Evolutionary conservation across 176 grass and related monocot genomes (phyloP), one percentile per base, ranked within the genome.

Genomic region (Oryza australiensis): DNA sequence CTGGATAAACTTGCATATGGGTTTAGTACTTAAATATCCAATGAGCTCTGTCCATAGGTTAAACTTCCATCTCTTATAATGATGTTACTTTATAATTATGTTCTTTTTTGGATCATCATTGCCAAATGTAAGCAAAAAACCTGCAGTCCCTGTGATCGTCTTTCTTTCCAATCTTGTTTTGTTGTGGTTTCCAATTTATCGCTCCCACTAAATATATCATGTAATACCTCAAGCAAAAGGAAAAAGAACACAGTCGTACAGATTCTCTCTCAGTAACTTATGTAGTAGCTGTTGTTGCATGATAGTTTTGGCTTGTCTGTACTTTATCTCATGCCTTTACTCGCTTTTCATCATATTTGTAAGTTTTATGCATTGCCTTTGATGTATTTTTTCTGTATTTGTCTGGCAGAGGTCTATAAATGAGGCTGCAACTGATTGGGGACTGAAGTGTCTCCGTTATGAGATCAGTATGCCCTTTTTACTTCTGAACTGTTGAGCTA

Each of bases 381-480:
- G 28, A 48, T 60, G 7, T 74, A 26, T 16, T 75, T 22, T 75
- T 81, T 77, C 62, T 66, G 26, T 66, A n/a, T 77, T 64, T 88
- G 48, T 64, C 48, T 75, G 64, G 74, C 75, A 98, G 96, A 93
- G 82, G 80, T 69, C 93, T 32, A 98, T 98, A 62, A 98, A 98
- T 84, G 96, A 98, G 53, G 96, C 96, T 7, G 90, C 96, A 2
- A 63, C 80, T 35, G 89, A 80, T 78, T 98, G 96, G 96, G 96
- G 96, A 7, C 80, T 98, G 67, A 98, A 91, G 76, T 98, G 96
- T 78, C 74, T 98, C 68, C 96, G 93, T 75, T 98, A 95, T 82
- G 96, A 98, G 78, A 98, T 95, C 81, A 83, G 93, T 98, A 93
- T 88, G 92, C 27, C 27, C 46, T 4, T 18, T 68, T 28, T 15